Conservation (phyloP, 768 basidiomycete genomes). For the Imleria badia region DNA sequence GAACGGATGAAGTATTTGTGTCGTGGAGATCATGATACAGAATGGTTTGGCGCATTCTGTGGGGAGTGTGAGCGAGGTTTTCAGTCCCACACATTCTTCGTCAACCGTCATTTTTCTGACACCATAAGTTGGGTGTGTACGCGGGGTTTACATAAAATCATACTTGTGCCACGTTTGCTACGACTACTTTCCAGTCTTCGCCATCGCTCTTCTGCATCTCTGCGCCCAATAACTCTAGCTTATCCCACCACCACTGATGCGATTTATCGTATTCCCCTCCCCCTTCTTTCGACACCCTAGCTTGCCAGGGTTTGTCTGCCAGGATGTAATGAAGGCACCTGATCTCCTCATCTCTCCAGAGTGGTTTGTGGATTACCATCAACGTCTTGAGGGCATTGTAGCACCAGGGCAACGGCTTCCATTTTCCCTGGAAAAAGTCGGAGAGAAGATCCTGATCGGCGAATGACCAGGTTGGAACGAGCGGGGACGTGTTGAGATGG, state of each 20-base stretch:
- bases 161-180: conserved; percentile 44
- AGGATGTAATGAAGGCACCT: conserved; percentile 88
- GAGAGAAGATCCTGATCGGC: conserved; percentile 94
- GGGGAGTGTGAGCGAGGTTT: too few relatives aligned
- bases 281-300: conserved; percentile 41
- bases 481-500: conserved; percentile 46
- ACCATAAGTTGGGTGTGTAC: too few relatives aligned
- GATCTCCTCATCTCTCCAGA: conserved; percentile 88
- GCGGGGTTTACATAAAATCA: not conserved
- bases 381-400: conserved; percentile 95
- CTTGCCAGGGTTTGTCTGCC: conserved; percentile 83
- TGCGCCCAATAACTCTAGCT: conserved; percentile 43
- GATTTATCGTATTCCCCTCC: conserved; percentile 51
- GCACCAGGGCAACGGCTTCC: conserved; percentile 79
- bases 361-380: conserved; percentile 60
- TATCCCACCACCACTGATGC: conserved; percentile 82
- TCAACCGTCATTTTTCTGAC: too few relatives aligned
- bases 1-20: conserved; percentile 93
- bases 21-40: conserved; percentile 63
- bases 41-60: not conserved
- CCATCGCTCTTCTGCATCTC: conserved; percentile 45
- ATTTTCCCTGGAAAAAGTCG: conserved; percentile 71
- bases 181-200: conserved; percentile 50
- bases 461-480: conserved; percentile 61
- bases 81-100: too few relatives aligned